Percentiles rank a stretch among this genome's conserved stretches.
phyloP scores from a whole-genome alignment of 352 stramenopile genomes.

The Phytophthora macrochlamydospora region DNA sequence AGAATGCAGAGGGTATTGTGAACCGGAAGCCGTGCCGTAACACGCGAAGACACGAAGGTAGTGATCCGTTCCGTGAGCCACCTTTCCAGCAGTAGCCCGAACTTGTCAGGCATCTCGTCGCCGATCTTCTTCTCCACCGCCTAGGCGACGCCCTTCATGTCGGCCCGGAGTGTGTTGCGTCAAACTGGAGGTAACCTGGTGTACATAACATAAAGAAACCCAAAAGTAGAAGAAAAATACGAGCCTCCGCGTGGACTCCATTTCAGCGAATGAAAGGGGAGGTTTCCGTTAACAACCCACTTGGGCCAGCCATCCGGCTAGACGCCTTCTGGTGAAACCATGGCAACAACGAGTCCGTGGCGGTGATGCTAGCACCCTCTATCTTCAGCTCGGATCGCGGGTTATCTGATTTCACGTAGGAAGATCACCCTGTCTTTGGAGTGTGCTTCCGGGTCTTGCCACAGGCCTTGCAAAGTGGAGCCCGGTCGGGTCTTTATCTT shows the following conservation, averaged over 20 bases:
- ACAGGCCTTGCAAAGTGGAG: too few species aligned
- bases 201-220: neutral
- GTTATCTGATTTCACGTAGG: too few species aligned
- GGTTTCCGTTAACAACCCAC: neutral
- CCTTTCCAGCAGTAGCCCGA: neutral
- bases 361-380: neutral
- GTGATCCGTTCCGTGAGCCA: constrained; percentile 1
- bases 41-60: constrained; percentile 5
- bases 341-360: neutral
- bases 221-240: neutral
- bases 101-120: neutral
- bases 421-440: too few species aligned
- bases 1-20: neutral
- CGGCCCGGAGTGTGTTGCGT: neutral
- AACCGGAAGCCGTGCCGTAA: neutral
- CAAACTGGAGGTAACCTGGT: neutral
- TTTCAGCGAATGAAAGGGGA: neutral
- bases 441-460: too few species aligned
- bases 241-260: neutral
- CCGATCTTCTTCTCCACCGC: neutral
- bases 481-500: too few species aligned
- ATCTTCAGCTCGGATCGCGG: neutral
- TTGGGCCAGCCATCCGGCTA: neutral
- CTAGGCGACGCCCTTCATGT: neutral
- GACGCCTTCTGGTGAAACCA: constrained; percentile 3